phyloP scores from a whole-genome alignment of 176 grass and related monocot genomes.

The Themeda triandra region DNA sequence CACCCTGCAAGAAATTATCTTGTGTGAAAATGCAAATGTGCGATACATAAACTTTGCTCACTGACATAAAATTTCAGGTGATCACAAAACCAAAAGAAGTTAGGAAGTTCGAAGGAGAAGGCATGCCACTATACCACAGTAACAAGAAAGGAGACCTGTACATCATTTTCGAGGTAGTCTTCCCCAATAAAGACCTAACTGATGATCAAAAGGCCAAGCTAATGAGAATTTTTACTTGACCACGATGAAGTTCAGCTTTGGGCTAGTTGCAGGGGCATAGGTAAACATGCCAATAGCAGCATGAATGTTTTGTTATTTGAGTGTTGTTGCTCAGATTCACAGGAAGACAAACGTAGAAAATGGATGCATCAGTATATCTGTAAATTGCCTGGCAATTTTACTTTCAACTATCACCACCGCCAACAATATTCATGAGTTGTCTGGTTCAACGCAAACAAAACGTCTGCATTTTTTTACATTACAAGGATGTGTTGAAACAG shows the following conservation, averaged over 20 bases:
- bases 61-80: slow-evolving; percentile 15
- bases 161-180: slow-evolving; percentile 46
- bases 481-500: not conserved
- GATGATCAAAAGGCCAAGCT: slow-evolving; percentile 63
- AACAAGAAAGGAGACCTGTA: slow-evolving; percentile 52
- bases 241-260: not conserved
- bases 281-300: not conserved
- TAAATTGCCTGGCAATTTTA: not conserved
- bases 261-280: not conserved
- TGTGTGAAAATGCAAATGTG: not conserved
- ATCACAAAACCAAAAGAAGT: slow-evolving; percentile 52
- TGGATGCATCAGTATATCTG: not conserved
- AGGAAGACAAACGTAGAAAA: not conserved
- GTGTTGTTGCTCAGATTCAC: not conserved
- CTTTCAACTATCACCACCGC: not conserved
- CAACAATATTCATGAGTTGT: not conserved
- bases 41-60: not conserved
- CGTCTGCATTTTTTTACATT: not conserved
- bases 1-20: not conserved
- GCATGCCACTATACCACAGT: slow-evolving; percentile 51
- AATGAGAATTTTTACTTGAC: slow-evolving; percentile 33
- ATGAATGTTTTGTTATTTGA: not conserved
- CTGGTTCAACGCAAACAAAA: not conserved
- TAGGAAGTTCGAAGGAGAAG: slow-evolving; percentile 34
- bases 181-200: slow-evolving; percentile 42